Conservation (phyloP, 345 rosid genomes). For the Citrus trifoliata region DNA sequence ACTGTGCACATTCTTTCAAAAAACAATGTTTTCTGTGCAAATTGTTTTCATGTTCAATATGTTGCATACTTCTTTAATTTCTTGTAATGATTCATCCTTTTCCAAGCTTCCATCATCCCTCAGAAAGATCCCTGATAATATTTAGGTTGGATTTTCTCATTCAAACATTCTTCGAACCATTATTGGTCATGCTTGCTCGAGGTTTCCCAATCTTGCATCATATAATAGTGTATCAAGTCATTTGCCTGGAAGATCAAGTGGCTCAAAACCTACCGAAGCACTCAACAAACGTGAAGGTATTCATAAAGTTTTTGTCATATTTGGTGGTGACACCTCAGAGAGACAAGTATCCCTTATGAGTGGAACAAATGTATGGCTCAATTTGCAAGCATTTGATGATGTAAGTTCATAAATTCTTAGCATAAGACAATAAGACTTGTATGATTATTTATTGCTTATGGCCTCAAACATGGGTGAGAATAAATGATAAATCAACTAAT, state of each 20-base stretch:
- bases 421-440: not conserved
- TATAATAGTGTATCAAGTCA: constrained; percentile 36
- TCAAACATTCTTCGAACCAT: constrained; percentile 80
- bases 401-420: constrained; percentile 45
- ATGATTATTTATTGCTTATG: constrained; percentile 3
- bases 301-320: constrained; percentile 68
- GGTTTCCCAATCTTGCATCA: constrained; percentile 65
- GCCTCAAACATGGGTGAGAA: not conserved
- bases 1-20: too few relatives aligned
- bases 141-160: constrained; percentile 97
- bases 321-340: constrained; percentile 95
- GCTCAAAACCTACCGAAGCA: constrained; percentile 23
- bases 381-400: constrained; percentile 73
- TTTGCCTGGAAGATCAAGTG: constrained; percentile 29
- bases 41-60: not conserved
- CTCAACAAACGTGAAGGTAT: constrained; percentile 28
- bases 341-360: constrained; percentile 98
- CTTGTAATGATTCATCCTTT: constrained; percentile 7
- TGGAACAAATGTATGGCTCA: constrained; percentile 95
- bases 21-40: not conserved
- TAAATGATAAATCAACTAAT: not conserved
- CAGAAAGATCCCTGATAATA: constrained; percentile 11
- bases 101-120: not conserved
- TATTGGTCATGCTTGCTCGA: constrained; percentile 65
- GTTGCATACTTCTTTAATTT: not conserved